Conservation (phyloP, 2,329 filamentous ascomycete species). For the Arthroderma sp. region DNA sequence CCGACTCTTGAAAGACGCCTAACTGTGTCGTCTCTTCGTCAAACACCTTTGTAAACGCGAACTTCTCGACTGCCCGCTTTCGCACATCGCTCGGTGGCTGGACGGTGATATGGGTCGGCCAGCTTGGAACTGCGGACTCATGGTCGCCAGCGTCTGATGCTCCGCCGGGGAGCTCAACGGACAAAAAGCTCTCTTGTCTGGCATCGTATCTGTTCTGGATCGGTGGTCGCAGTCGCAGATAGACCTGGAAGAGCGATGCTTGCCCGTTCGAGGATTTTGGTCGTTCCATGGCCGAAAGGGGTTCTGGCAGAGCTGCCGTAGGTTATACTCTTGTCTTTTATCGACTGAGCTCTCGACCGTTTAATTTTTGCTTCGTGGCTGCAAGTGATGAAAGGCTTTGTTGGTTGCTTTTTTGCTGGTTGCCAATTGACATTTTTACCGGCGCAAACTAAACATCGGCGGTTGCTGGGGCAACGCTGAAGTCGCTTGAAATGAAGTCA, state of each 20-base stretch:
- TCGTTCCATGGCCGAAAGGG: neutral
- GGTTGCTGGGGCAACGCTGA: neutral
- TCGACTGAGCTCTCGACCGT: neutral
- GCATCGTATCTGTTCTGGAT: conserved; percentile 23
- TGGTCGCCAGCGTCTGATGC: no score
- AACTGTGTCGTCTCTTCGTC: conserved; percentile 74
- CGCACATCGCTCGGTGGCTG: conserved; percentile 72
- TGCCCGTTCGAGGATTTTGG: conserved; percentile 30
- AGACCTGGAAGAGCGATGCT: conserved; percentile 71
- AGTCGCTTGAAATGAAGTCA: no score
- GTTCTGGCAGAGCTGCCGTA: neutral
- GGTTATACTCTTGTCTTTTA: neutral
- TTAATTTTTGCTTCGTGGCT: neutral
- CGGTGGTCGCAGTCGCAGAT: conserved; percentile 68
- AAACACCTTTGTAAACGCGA: conserved; percentile 88
- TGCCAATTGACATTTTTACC: neutral
- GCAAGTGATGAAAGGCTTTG: neutral
- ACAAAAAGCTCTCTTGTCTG: conserved; percentile 40
- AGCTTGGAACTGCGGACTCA: conserved; percentile 24
- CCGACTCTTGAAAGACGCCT: conserved; percentile 75
- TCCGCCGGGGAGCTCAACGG: conserved; percentile 52
- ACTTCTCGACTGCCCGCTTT: conserved; percentile 80
- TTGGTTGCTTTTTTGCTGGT: no score
- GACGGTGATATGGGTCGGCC: conserved; percentile 59
- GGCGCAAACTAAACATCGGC: neutral